These are phyloP conservation scores for Globisporangium mamillatum DNA, from an alignment of 352 stramenopile species.

Conservation along the genomic window DNA sequence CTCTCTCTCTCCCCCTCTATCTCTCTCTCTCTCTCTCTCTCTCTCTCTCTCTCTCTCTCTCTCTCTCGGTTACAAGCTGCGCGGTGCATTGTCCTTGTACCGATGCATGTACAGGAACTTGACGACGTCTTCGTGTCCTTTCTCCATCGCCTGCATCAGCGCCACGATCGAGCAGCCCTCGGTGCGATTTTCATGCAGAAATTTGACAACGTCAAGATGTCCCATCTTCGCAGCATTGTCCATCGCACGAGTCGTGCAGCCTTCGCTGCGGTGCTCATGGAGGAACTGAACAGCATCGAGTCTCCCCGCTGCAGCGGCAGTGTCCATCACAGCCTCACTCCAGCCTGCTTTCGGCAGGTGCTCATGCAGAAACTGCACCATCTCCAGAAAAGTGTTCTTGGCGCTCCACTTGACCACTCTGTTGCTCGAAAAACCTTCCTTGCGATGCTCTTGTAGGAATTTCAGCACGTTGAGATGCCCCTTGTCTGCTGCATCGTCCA, in stretches of 20 bases:
- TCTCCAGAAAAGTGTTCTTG: slow-evolving; percentile 13
- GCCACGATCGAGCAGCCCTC: slow-evolving; percentile 17
- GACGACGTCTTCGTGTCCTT: slow-evolving; percentile 15
- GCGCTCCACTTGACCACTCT: slow-evolving; percentile 8
- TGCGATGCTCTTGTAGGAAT: slow-evolving; percentile 21
- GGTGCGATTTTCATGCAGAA: slow-evolving; percentile 13
- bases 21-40: too few relatives aligned
- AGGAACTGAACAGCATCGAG: slow-evolving; percentile 19
- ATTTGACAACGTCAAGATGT: slow-evolving; percentile 11
- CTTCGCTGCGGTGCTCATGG: slow-evolving; percentile 12
- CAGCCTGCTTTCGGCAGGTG: slow-evolving; percentile 17
- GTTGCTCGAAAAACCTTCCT: slow-evolving; percentile 22
- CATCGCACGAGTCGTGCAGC: slow-evolving; percentile 15
- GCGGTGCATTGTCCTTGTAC: slow-evolving; percentile 16
- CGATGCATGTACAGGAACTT: slow-evolving; percentile 20
- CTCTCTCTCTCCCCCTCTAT: too few relatives aligned
- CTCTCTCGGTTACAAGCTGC: slow-evolving; percentile 6
- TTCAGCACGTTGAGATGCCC: slow-evolving; percentile 19
- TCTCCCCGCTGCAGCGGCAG: slow-evolving; percentile 11
- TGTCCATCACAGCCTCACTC: slow-evolving; percentile 21
- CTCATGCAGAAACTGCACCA: slow-evolving; percentile 25
- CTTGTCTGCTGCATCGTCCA: slow-evolving; percentile 18
- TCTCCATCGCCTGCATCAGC: slow-evolving; percentile 11
- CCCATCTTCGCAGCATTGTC: slow-evolving; percentile 14
- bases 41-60: too few relatives aligned